Evolutionary conservation across 768 basidiomycete species (phyloP), one percentile per base, ranked within the genome.

Genomic region (Tricholoma terreum): DNA sequence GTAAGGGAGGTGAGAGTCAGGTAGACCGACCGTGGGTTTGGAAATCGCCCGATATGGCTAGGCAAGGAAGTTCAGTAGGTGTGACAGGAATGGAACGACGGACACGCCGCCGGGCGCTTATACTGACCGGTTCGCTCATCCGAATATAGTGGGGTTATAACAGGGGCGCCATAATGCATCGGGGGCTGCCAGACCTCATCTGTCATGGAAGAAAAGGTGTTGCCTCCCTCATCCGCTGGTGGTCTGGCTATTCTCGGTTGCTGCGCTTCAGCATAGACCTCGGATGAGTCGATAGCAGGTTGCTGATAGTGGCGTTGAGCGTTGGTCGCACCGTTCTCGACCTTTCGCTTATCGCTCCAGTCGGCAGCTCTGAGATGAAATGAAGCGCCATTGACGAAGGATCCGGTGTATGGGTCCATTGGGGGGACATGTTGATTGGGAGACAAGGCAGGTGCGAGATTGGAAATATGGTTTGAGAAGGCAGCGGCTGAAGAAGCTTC

Each of bases 331-430:
- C 52, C 42, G 34, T 58, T 58, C 12, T 61, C 58, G 12, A 11
- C 36, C 70, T 59, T 71, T 75, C 51, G 62, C 38, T 60, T 59
- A 1, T 60, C 61, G 19, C 65, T 69, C 85, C 86, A 87, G 63
- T 71, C 83, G 5, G 86, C 86, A 10, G 84, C 81, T 38, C 84
- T 78, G n/a, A 87, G 79, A 64, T 81, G 77, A 63, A 77, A 87
- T 21, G 78, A 68, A 10, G 73, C 54, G 10, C 55, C 61, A 33
- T 72, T 56, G 4, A 45, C 52, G 59, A 68, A 76, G 22, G 63
- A 51, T 15, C 65, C 50, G 7, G 57, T 57, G 57, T 72, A 73
- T 2, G 55, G 58, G 46, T 56, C 58, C 49, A 52, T 30, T 22
- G 64, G 54, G 49, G 66, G 65, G 27, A 38, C 58, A 59, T 72